Base-by-base conservation (phyloP, 306 rosid genomes). In the Ziziphus jujuba region DNA sequence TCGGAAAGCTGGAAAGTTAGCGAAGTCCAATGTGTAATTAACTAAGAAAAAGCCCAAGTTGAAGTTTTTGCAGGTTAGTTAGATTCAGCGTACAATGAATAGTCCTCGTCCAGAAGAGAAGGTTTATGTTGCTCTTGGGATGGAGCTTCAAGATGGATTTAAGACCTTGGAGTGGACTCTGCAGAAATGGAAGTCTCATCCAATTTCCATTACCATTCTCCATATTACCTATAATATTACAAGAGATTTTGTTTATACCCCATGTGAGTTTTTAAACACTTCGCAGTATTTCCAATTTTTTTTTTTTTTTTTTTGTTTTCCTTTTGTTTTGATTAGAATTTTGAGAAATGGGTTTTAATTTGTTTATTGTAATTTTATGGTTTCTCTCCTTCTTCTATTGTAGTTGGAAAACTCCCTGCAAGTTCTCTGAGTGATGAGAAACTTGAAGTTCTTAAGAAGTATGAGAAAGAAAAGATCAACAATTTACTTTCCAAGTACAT, bases 381-480 rank as follows among this genome's bases (percentile, higher is more conserved):
- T 62, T 74, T 70, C 73, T 34, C 50, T 68, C n/a, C n/a, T n/a
- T n/a, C n/a, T n/a, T n/a, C n/a, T n/a, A n/a, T 31, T 81, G 63
- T 78, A 89, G 98, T 85, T 81, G 96, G 98, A 13, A 92, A 87
- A 82, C 95, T 92, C 59, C 96, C 90, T 16, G 89, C 90, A 61
- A 89, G 75, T 54, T 85, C 78, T 77, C 82, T 92, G 45, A 87
- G 71, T 52, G 96, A 92, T 24, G 95, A 85, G 78, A 79, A 80
- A 47, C 65, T 92, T 16, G 79, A 79, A 79, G 70, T 81, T 80
- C 47, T 84, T 11, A 80, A 73, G 63, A 83, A 74, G 48, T 63
- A 57, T 9, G 98, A 92, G 70, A 75, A 80, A 61, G 83, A 80
- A 23, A 85, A 86, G 77, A 72, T 77, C 51, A 71, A 87, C 16